Base-by-base conservation (phyloP, 345 rosid genomes). In the Salix arbutifolia region DNA sequence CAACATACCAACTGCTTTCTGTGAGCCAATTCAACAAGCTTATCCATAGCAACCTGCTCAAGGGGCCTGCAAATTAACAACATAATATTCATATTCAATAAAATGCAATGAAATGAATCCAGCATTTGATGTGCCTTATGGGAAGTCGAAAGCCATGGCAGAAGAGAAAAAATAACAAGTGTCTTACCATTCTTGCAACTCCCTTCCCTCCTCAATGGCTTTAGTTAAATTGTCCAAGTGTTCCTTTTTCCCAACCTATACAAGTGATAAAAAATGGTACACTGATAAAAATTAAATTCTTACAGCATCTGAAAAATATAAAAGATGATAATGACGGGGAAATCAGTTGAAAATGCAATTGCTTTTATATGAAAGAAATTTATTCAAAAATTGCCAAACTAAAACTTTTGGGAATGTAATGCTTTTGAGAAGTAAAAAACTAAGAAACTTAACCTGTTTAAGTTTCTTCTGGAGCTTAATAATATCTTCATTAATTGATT, bases 21-120 rank as follows among this genome's bases (percentile, higher is more conserved):
- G 78, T 85, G 85, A 67, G 92, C 89, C 83, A 79, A 70, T 82
- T 87, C 92, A 73, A 89, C 87, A 64, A 87, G 89, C 72, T 78
- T 85, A 79, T 86, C 76, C 89, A 87, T 82, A n/a, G 89, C 92
- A 75, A 79, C 76, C 77, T 76, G 86, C 86, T 89, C 89, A 58
- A 82, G 84, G 77, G 30, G 74, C 84, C 90, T 87, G 86, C 82
- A 82, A 74, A 69, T 69, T 44, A 58, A 80, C 62, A 35, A 31
- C 26, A 65, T 1, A 10, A 38, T 28, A 71, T 40, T 19, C 37
- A 19, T 46, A 74, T 37, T 68, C 44, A 69, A 23, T 65, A 61
- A 44, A 60, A 40, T 40, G 8, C 26, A 69, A 78, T 76, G 42
- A 64, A 37, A 50, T 62, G n/a, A 77, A 30, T 40, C 23, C 72